Evolutionary conservation across 31 red algal genomes (phyloP).

Genomic region (Odonthalia washingtoniensis): DNA sequence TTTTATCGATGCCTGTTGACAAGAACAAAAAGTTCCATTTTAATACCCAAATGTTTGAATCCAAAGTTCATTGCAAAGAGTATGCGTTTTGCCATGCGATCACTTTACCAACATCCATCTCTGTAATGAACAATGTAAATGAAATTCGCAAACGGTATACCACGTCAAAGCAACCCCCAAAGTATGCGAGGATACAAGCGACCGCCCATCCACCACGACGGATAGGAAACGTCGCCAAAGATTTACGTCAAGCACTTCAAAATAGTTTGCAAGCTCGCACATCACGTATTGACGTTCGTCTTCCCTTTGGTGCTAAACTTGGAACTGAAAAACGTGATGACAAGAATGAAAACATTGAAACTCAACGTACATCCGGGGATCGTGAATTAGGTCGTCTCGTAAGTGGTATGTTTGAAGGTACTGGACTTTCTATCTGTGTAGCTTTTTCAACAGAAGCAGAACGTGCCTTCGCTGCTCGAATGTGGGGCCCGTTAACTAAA

Average conservation of each 20-base stretch:
- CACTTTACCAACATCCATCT: background rate
- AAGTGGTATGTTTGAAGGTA: conserved; percentile 55
- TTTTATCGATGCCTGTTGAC: too few relatives aligned
- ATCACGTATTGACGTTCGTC: conserved; percentile 41
- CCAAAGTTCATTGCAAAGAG: too few relatives aligned
- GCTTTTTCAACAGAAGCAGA: conserved; percentile 27
- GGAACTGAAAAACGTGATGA: conserved; percentile 21
- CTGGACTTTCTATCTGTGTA: conserved; percentile 8
- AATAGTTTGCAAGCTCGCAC: conserved; percentile 47
- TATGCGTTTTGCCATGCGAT: background rate
- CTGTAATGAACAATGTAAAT: too few relatives aligned
- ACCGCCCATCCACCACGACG: conserved; percentile 44
- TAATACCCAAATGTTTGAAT: too few relatives aligned
- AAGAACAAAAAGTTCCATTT: too few relatives aligned
- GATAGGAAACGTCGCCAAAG: conserved; percentile 41
- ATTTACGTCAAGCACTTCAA: conserved; percentile 51
- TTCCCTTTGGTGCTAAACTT: conserved; percentile 51
- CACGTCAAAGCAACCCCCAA: too few relatives aligned
- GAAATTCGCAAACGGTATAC: too few relatives aligned
- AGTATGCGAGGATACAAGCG: background rate
- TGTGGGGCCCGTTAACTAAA: background rate
- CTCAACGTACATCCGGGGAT: conserved; percentile 31
- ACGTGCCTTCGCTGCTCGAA: background rate
- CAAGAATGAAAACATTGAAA: background rate
- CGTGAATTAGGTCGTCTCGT: conserved; percentile 48